These are phyloP conservation scores for Torulaspora gathmanii DNA, from an alignment of 805 yeast species.

Conservation along the genomic window DNA sequence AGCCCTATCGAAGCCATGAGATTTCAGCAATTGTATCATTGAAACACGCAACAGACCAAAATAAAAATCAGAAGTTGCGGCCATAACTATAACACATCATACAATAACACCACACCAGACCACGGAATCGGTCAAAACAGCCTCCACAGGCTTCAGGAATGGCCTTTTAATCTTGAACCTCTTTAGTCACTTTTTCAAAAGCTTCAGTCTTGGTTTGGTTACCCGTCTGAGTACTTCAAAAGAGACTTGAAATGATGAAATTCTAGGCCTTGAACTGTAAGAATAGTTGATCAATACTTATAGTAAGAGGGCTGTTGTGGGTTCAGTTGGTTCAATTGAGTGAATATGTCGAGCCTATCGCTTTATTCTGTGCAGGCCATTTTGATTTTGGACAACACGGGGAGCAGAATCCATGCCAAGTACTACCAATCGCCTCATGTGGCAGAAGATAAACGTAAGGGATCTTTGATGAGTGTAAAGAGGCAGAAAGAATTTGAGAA, in stretches of 20 bases:
- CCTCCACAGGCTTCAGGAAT: background rate
- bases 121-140: background rate
- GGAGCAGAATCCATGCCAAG: conserved; percentile 75
- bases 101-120: background rate
- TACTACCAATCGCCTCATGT: conserved; percentile 69
- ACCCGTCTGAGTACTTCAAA: background rate
- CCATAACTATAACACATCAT: conserved; percentile 11
- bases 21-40: conserved; percentile 55
- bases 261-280: background rate
- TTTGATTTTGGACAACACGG: conserved; percentile 74
- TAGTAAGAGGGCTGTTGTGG: background rate
- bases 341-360: conserved; percentile 44
- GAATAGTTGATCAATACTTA: background rate
- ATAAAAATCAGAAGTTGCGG: conserved; percentile 40
- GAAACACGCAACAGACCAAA: conserved; percentile 46
- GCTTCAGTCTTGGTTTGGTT: background rate
- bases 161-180: background rate
- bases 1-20: conserved; percentile 80
- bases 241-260: conserved; percentile 4
- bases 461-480: conserved; percentile 41
- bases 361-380: conserved; percentile 80
- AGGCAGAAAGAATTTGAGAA: conserved; percentile 77
- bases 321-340: background rate
- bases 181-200: background rate
- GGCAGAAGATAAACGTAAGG: conserved; percentile 27